Percentiles rank a stretch among this genome's conserved stretches.
Conservation (phyloP, 2,329 filamentous ascomycete genomes). For the Blastomyces parvus region DNA sequence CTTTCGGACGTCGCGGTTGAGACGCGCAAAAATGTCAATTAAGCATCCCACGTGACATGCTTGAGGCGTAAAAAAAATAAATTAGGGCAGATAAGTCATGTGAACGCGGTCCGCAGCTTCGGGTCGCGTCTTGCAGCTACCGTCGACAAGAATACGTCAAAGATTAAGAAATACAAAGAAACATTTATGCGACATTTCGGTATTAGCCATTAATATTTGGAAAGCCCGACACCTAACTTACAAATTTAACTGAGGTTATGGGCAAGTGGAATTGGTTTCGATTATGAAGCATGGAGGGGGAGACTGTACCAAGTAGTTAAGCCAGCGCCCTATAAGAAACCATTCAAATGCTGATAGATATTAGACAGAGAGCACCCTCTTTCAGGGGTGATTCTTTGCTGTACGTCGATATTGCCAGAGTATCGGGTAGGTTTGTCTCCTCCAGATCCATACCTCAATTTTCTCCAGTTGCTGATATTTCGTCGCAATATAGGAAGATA, state of each 20-base stretch:
- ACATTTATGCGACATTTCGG: background rate
- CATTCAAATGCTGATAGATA: slow-evolving; percentile 1
- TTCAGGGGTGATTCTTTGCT: slow-evolving; percentile 68
- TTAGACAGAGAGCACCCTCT: slow-evolving; percentile 56
- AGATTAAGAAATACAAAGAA: background rate
- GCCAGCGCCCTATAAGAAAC: background rate
- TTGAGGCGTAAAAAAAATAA: background rate
- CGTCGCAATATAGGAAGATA: slow-evolving; percentile 26
- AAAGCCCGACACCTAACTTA: background rate
- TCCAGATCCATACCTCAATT: slow-evolving; percentile 11
- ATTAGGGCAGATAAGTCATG: background rate
- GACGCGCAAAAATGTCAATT: background rate
- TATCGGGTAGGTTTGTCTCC: slow-evolving; percentile 52
- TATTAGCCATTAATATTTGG: background rate
- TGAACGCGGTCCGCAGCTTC: background rate
- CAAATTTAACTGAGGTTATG: background rate
- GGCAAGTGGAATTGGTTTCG: slow-evolving; percentile 9
- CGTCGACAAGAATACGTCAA: background rate
- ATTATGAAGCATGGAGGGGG: slow-evolving; percentile 36
- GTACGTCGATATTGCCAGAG: slow-evolving; percentile 73
- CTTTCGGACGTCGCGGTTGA: background rate
- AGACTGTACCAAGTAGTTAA: slow-evolving; percentile 27
- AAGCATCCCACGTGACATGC: background rate
- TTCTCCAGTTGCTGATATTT: background rate
- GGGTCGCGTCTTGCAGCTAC: background rate